Conservation (phyloP, 257 asterid species). For the Solanum piurae region DNA sequence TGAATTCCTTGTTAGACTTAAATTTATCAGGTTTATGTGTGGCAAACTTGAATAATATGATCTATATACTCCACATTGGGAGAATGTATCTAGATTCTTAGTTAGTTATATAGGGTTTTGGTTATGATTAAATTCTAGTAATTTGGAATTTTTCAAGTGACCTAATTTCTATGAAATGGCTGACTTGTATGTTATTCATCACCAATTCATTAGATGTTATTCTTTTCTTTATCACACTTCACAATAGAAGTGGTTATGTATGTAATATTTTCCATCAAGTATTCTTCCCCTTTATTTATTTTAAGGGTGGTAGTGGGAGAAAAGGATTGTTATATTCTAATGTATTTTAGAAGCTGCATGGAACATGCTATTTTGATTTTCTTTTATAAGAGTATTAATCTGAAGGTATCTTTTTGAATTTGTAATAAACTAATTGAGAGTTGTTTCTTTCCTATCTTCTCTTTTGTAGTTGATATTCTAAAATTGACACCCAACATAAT, state of each 20-base stretch:
- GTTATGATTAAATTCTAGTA: background rate
- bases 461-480: background rate
- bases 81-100: background rate
- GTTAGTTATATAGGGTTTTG: background rate
- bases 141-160: background rate
- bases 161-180: background rate
- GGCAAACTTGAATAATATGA: background rate
- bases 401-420: background rate
- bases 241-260: background rate
- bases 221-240: background rate
- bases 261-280: background rate
- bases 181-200: background rate
- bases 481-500: background rate
- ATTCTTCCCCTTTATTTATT: background rate
- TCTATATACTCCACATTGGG: background rate
- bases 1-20: background rate
- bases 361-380: background rate
- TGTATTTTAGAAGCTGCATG: background rate
- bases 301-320: background rate
- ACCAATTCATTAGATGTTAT: background rate
- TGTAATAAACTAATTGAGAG: background rate
- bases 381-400: background rate
- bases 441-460: background rate
- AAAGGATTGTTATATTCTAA: background rate
- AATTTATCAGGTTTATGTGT: background rate